Evolutionary conservation across 768 basidiomycete species (phyloP).

Genomic region (Chalciporus pseudorubinellus): DNA sequence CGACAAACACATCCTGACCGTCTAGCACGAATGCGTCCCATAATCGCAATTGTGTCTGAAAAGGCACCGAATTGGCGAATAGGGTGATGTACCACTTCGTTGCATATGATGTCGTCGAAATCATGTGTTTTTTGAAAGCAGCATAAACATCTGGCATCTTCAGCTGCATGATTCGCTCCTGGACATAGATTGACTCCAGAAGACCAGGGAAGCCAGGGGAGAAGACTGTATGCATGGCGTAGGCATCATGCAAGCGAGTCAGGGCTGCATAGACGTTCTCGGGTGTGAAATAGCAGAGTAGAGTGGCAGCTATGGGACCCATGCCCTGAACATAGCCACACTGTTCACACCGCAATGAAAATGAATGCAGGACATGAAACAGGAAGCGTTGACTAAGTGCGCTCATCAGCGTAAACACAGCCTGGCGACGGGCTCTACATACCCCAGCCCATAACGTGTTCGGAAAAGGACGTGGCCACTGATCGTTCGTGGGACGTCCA

Average conservation of each 20-base stretch:
- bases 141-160: slow-evolving; percentile 89
- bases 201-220: slow-evolving; percentile 94
- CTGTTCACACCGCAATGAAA: slow-evolving; percentile 76
- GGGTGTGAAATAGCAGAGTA: slow-evolving; percentile 91
- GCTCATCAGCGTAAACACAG: slow-evolving; percentile 10
- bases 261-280: slow-evolving; percentile 83
- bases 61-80: slow-evolving; percentile 93
- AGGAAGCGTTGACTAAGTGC: slow-evolving; percentile 79
- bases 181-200: slow-evolving; percentile 92
- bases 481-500: slow-evolving; percentile 96
- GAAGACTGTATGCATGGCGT: slow-evolving; percentile 86
- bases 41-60: slow-evolving; percentile 88
- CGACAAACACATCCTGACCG: slow-evolving; percentile 84
- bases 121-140: slow-evolving; percentile 83
- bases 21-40: slow-evolving; percentile 96
- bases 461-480: slow-evolving; percentile 92
- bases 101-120: slow-evolving; percentile 92
- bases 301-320: slow-evolving; percentile 94
- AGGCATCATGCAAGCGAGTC: slow-evolving; percentile 85
- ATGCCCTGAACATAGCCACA: slow-evolving; percentile 99
- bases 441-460: slow-evolving; percentile 96
- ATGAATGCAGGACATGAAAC: slow-evolving; percentile 91
- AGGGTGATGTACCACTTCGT: slow-evolving; percentile 99
- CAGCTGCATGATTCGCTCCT: slow-evolving; percentile 82
- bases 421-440: slow-evolving; percentile 31